These are phyloP conservation scores for Pichia terricola DNA, from an alignment of 1,139 yeast genomes.

Conservation along the genomic window DNA sequence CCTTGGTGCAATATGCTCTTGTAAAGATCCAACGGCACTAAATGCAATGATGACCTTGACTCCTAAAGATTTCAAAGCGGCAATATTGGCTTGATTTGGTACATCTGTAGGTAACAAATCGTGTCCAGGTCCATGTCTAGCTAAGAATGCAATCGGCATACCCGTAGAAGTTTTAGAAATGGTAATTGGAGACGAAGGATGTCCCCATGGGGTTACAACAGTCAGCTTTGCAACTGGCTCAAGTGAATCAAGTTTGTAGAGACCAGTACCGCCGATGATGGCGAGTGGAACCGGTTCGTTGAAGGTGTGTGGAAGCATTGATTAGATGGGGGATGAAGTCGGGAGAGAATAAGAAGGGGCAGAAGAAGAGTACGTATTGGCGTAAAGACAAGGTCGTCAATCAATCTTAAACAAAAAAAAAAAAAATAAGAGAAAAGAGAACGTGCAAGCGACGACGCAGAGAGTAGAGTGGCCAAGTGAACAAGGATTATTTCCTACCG, in stretches of 20 bases:
- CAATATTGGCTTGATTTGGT: slow-evolving; percentile 89
- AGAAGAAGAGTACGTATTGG: not conserved
- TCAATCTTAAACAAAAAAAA: no score
- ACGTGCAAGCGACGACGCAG: not conserved
- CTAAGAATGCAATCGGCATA: slow-evolving; percentile 84
- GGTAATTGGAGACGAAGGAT: slow-evolving; percentile 89
- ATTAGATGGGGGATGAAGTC: not conserved
- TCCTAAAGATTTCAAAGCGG: slow-evolving; percentile 82
- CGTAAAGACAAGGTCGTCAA: not conserved
- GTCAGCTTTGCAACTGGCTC: slow-evolving; percentile 79
- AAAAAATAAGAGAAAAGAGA: no score
- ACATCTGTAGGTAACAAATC: slow-evolving; percentile 86
- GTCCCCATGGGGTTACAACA: slow-evolving; percentile 92
- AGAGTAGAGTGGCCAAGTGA: no score
- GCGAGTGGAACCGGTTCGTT: slow-evolving; percentile 65
- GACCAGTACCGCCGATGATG: slow-evolving; percentile 96
- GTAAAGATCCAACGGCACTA: slow-evolving; percentile 93
- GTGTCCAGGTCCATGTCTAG: slow-evolving; percentile 90
- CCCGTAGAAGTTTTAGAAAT: slow-evolving; percentile 68
- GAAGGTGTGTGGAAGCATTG: slow-evolving; percentile 26
- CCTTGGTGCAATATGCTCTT: slow-evolving; percentile 80
- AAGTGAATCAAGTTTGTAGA: slow-evolving; percentile 74
- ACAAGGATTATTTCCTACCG: no score
- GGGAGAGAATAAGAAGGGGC: not conserved
- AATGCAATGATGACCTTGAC: slow-evolving; percentile 86